A percentile compares a stretch with the other conserved stretches of the same genome.
Conservation (phyloP, 169 alveolate genomes). For the Cardiosporidium cionae region DNA sequence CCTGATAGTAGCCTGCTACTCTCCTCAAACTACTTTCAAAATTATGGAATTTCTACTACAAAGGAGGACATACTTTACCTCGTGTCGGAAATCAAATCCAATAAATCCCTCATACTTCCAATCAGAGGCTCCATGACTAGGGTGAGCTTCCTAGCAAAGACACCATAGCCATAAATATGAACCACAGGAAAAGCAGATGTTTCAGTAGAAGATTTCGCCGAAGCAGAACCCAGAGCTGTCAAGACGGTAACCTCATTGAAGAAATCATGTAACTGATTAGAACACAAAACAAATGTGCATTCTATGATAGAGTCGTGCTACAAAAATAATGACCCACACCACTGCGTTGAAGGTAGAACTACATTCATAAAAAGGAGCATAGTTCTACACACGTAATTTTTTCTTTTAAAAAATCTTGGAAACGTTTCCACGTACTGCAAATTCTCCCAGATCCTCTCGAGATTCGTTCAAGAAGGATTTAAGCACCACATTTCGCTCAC, state of each 20-base stretch:
- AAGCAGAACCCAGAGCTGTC: neutral
- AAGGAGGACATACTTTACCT: too few relatives aligned
- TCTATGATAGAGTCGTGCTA: neutral
- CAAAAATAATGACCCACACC: neutral
- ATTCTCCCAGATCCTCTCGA: neutral
- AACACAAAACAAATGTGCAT: neutral
- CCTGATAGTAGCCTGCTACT: too few relatives aligned
- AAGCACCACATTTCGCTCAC: neutral
- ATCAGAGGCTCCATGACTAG: neutral
- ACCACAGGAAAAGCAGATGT: neutral
- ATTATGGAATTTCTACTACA: too few relatives aligned
- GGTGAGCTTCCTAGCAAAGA: neutral
- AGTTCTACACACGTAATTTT: neutral
- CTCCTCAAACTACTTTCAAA: too few relatives aligned
- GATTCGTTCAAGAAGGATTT: neutral
- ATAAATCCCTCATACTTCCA: neutral
- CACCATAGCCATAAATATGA: neutral
- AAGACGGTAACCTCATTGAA: neutral
- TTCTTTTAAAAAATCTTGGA: neutral
- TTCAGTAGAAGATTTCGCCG: neutral
- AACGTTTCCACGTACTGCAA: neutral
- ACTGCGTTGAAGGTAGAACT: too few relatives aligned
- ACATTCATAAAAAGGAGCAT: neutral
- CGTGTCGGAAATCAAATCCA: too few relatives aligned
- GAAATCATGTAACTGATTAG: neutral